Base-by-base conservation (phyloP, 768 basidiomycete species). In the Coprinopsis sp. region DNA sequence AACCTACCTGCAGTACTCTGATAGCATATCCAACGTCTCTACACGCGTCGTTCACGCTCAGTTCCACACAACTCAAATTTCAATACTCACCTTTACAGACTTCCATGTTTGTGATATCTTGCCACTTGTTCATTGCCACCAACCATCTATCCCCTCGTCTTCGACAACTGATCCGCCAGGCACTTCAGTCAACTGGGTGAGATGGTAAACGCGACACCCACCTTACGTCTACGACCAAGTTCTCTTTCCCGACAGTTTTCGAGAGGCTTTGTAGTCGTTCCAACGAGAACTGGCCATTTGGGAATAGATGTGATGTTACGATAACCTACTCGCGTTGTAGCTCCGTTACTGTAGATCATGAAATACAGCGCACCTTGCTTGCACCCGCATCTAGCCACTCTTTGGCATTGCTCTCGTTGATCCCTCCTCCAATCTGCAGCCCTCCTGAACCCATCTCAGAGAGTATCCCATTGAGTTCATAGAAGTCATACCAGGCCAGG, bases 91-190 rank as follows among this genome's bases (percentile, higher is more conserved):
- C 90, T 77, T 82, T 71, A 51, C 75, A 84, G 14, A 99, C 87
- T 58, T 90, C 84, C 84, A 91, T 91, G 57, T 97, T 91, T 0
- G 96, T 97, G 42, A 96, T 76, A 50, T 88, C 85, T 59, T 95
- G 94, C 96, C 96, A 99, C 61, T 91, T 94, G 69, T 98, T 95
- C 93, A 94, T 97, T 10, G 95, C 93, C 11, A 99, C 87, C 27
- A 91, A 72, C 96, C 96, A 99, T 51, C 70, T 81, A 37, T 79
- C 70, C 7, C 69, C 84, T 58, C 81, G 69, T 54, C 79, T 76
- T 16, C 95, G 82, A 66, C 95, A 99, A 61, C 95, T 97, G 52
- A 16, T 53, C 6, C 14, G 19, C 22, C 22, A 31, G 30, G n/a
- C 36, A 16, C 38, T 28, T 33, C 33, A 16, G 22, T 21, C 5